Evolutionary conservation across 805 yeast genomes (phyloP).

Genomic region (Ogataea angusta): DNA sequence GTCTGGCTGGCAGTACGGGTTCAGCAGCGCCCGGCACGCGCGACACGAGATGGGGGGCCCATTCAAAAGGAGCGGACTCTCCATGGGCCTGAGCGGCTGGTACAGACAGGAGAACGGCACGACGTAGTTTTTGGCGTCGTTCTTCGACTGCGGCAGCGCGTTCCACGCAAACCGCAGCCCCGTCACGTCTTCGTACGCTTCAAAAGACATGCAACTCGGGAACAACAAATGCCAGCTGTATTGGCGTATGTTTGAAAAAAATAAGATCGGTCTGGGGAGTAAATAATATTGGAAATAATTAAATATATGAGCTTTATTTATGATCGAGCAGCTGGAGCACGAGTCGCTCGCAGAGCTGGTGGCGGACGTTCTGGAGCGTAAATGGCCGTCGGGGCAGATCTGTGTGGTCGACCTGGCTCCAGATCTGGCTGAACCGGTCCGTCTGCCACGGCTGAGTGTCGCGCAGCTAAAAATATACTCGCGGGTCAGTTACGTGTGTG

Average conservation of each 20-base stretch:
- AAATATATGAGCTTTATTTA: neutral
- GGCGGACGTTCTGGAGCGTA: neutral
- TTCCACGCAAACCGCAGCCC: slow-evolving; percentile 80
- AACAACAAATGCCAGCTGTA: slow-evolving; percentile 2
- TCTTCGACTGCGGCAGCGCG: slow-evolving; percentile 51
- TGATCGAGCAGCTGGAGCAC: slow-evolving; percentile 4
- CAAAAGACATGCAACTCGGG: slow-evolving; percentile 32
- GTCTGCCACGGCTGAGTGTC: slow-evolving; percentile 7
- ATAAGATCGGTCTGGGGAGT: slow-evolving; percentile 10
- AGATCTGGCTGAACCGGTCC: neutral
- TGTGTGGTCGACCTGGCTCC: slow-evolving; percentile 8
- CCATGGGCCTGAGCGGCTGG: slow-evolving; percentile 54
- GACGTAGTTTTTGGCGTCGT: slow-evolving; percentile 48
- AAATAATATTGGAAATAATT: neutral
- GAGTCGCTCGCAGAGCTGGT: slow-evolving; percentile 7
- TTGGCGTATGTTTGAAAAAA: slow-evolving; percentile 11
- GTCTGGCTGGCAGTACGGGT: slow-evolving; percentile 46
- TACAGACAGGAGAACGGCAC: slow-evolving; percentile 57
- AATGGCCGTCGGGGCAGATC: neutral
- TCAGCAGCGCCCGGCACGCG: slow-evolving; percentile 51
- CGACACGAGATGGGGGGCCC: slow-evolving; percentile 48
- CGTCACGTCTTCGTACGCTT: slow-evolving; percentile 61
- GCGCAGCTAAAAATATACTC: slow-evolving; percentile 7
- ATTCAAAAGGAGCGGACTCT: slow-evolving; percentile 36
- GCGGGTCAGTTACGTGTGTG: slow-evolving; percentile 6